phyloP scores from a whole-genome alignment of 2,329 filamentous ascomycete genomes.

The Ceratocystis destructans region DNA sequence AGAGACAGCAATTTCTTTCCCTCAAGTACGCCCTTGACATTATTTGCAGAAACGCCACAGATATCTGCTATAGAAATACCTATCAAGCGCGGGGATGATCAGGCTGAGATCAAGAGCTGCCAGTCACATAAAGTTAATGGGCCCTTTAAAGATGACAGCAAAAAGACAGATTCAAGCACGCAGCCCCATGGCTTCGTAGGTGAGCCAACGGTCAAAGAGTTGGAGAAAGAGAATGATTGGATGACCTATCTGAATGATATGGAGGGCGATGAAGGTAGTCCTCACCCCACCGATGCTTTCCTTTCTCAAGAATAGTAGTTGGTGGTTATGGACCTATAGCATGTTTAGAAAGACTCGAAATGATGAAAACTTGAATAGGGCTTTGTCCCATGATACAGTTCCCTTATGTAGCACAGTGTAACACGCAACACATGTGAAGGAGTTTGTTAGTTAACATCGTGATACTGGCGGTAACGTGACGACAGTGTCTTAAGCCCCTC shows the following conservation, averaged over 20 bases:
- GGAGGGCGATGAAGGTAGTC: background rate
- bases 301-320: background rate
- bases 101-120: too few species aligned
- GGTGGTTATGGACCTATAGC: background rate
- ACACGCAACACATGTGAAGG: background rate
- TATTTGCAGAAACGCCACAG: background rate
- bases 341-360: background rate
- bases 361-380: background rate
- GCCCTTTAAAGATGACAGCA: background rate
- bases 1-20: background rate
- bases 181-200: background rate
- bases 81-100: too few species aligned
- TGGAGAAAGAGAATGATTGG: background rate
- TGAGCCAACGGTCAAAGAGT: background rate
- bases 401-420: background rate
- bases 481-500: background rate
- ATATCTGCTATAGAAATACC: background rate
- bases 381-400: background rate
- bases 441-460: background rate
- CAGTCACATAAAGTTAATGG: background rate
- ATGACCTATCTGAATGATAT: background rate
- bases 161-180: background rate
- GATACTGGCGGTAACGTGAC: background rate
- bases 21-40: background rate
- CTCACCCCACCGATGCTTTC: background rate